phyloP scores from a whole-genome alignment of 768 basidiomycete genomes.

The Suillus fuscotomentosus region DNA sequence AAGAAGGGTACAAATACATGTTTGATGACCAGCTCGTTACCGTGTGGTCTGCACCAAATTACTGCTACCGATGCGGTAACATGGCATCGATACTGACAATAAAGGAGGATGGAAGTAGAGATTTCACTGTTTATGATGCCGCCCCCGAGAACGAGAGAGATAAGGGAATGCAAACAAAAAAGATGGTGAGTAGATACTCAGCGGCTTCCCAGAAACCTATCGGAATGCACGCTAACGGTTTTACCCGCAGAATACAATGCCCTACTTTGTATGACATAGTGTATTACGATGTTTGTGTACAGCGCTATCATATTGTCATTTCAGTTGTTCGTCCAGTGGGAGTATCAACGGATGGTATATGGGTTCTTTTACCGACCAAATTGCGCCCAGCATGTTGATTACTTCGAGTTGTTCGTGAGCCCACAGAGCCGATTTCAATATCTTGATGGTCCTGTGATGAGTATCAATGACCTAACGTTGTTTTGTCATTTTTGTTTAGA shows the following conservation, averaged over 20 bases:
- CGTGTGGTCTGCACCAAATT: conserved; percentile 89
- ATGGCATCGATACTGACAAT: conserved; percentile 89
- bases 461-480: not conserved
- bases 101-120: conserved; percentile 58
- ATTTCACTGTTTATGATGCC: conserved; percentile 83
- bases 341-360: not conserved
- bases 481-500: not conserved
- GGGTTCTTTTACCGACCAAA: not conserved
- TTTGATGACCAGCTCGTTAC: conserved; percentile 91
- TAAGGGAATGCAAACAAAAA: conserved; percentile 70
- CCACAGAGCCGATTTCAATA: not conserved
- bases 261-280: conserved; percentile 46
- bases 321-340: not conserved
- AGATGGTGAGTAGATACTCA: conserved; percentile 53
- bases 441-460: not conserved
- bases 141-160: conserved; percentile 89
- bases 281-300: conserved; percentile 5
- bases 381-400: no score
- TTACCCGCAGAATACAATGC: conserved; percentile 46
- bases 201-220: not conserved
- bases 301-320: not conserved
- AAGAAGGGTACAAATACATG: conserved; percentile 97
- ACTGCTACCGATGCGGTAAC: conserved; percentile 86
- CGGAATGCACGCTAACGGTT: not conserved
- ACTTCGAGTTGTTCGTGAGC: not conserved